These are phyloP conservation scores for Tetrapisispora nanseiensis DNA, from an alignment of 805 yeast genomes.

Conservation along the genomic window DNA sequence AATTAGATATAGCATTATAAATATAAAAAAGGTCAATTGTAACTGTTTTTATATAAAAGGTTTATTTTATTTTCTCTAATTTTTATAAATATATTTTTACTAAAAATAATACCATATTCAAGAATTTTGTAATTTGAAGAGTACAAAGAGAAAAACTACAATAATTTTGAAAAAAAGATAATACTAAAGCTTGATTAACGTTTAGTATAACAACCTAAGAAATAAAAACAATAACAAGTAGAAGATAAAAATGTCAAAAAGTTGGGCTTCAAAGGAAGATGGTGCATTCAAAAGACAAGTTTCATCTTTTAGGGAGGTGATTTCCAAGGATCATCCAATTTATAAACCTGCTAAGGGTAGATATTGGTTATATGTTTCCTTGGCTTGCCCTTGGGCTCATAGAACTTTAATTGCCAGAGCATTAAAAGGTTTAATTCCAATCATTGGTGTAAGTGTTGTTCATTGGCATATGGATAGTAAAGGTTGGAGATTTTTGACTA, in stretches of 20 bases:
- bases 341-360: constrained; percentile 70
- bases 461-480: constrained; percentile 82
- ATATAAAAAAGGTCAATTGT: no score
- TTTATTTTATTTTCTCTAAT: no score
- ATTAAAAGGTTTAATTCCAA: constrained; percentile 58
- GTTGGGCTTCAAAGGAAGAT: constrained; percentile 29
- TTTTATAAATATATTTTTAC: no score
- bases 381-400: constrained; percentile 95
- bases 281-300: constrained; percentile 50
- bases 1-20: no score
- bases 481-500: constrained; percentile 70
- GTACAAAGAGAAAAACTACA: no score
- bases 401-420: constrained; percentile 64
- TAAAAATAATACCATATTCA: no score
- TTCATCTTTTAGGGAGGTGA: constrained; percentile 53
- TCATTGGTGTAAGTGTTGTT: constrained; percentile 66
- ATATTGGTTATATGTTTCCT: constrained; percentile 78
- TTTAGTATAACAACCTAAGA: no score
- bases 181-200: no score
- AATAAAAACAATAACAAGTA: neutral
- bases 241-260: constrained; percentile 19
- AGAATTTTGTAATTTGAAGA: no score
- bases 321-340: constrained; percentile 46
- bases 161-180: no score
- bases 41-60: no score